Percentiles rank a stretch among this genome's conserved stretches.
These are phyloP conservation scores for Tephrocybe sp. DNA, from an alignment of 768 basidiomycete species.

Conservation along the genomic window DNA sequence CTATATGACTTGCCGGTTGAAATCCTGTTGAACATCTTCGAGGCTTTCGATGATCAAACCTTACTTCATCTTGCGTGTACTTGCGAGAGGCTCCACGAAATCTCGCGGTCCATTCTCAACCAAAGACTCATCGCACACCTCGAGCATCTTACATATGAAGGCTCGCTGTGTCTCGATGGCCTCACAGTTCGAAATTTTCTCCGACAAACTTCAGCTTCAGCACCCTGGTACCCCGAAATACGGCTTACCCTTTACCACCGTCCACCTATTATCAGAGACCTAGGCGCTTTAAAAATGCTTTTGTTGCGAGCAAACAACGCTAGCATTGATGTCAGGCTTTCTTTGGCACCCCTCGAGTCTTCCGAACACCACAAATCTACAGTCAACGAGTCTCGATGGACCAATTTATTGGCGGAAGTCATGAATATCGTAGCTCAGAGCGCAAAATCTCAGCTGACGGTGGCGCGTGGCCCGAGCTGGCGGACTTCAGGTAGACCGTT, in stretches of 20 bases:
- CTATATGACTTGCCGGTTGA: constrained; percentile 9
- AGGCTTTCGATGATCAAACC: constrained; percentile 1
- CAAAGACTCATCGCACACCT: constrained; percentile 6
- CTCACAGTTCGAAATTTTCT: constrained; percentile 4
- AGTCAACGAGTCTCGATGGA: constrained; percentile 1
- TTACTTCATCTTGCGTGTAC: constrained; percentile 2
- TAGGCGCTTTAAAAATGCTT: constrained; percentile 4
- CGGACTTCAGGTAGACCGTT: constrained; percentile 3
- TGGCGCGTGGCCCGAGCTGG: constrained; percentile 1
- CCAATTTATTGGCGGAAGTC: constrained; percentile 7
- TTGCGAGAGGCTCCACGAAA: not conserved
- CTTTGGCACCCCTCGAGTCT: not conserved
- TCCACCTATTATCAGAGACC: not conserved
- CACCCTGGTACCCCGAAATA: not conserved
- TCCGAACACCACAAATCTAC: not conserved
- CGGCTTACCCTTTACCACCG: not conserved
- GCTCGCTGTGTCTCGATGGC: constrained; percentile 3
- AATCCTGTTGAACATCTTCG: constrained; percentile 10
- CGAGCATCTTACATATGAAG: constrained; percentile 3
- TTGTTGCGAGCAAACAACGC: not conserved
- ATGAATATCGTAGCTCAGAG: constrained; percentile 12
- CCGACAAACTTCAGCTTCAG: not conserved
- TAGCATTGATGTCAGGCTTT: not conserved
- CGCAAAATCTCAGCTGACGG: constrained; percentile 5
- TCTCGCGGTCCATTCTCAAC: not conserved